Base-by-base conservation (phyloP, 1,284 basidiomycete genomes). In the Erythrobasidium hasegawianum region DNA sequence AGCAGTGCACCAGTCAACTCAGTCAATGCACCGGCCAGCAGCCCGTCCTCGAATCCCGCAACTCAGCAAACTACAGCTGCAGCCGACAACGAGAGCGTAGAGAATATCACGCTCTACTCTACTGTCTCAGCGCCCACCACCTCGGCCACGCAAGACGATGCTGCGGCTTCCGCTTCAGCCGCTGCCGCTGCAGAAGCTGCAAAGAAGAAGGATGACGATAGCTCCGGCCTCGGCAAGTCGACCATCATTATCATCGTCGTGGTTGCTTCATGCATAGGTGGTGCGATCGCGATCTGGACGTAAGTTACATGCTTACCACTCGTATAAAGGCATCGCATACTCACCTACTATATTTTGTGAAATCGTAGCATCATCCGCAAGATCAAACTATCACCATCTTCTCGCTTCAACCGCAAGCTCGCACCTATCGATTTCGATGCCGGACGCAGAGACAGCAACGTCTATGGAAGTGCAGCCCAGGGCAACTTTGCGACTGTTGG, bases 241-340 rank as follows among this genome's bases (percentile, higher is more conserved):
- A 55, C 62, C 14, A 53, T 65, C 27, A 65, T 65, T 33, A 65
- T 65, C 49, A 65, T 65, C 45, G 57, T 65, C 16, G 62, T 65
- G n/a, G 62, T 65, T 5, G 62, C 62, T 40, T 47, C 39, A 33
- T 57, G 55, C 24, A 56, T 65, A 8, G 62, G 62, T 41, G 62
- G 62, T 52, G 62, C 62, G 27, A 65, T 65, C 33, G 62, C 55
- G 13, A 58, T 65, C 11, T 65, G 62, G 62, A 65, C 62, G 62
- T 65, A 47, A 65, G 62, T 65, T 7, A 26, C 26, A 10, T n/a
- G n/a, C n/a, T n/a, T n/a, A n/a, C n/a, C n/a, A n/a, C n/a, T n/a
- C n/a, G n/a, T n/a, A n/a, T n/a, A n/a, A n/a, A n/a, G n/a, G n/a
- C n/a, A n/a, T n/a, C n/a, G n/a, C n/a, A n/a, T n/a, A 24, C 38